phyloP scores from a whole-genome alignment of 257 asterid genomes.

The Osmanthus fragrans region DNA sequence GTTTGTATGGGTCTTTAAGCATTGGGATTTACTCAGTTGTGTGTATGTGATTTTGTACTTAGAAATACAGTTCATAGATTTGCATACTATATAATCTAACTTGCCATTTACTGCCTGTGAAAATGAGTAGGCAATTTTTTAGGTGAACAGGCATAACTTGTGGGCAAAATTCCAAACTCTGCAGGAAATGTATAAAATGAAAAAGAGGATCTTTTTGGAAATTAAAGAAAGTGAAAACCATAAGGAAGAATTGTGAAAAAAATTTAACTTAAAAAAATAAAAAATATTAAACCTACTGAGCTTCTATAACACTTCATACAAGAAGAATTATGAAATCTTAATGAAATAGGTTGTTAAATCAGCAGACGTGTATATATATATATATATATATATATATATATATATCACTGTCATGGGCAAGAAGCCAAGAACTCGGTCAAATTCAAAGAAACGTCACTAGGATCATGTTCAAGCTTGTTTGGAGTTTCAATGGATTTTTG shows the following conservation, averaged over 20 bases:
- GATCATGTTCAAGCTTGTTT: constrained; percentile 1
- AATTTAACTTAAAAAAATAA: not conserved
- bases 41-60: not conserved
- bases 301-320: not conserved
- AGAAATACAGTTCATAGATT: not conserved
- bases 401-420: constrained; percentile 1
- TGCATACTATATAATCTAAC: not conserved
- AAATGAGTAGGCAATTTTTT: not conserved
- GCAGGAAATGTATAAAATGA: not conserved
- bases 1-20: not conserved
- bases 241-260: not conserved
- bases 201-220: not conserved
- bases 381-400: not conserved
- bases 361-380: not conserved
- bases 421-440: not conserved
- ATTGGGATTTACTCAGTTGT: not conserved
- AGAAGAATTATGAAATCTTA: not conserved
- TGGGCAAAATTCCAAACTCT: not conserved
- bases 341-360: not conserved
- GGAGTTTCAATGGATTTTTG: not conserved
- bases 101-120: not conserved
- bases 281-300: not conserved
- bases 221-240: not conserved
- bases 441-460: not conserved
- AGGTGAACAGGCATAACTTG: not conserved